These are phyloP conservation scores for Mucuna pruriens DNA, from an alignment of 306 rosid genomes.

Conservation along the genomic window DNA sequence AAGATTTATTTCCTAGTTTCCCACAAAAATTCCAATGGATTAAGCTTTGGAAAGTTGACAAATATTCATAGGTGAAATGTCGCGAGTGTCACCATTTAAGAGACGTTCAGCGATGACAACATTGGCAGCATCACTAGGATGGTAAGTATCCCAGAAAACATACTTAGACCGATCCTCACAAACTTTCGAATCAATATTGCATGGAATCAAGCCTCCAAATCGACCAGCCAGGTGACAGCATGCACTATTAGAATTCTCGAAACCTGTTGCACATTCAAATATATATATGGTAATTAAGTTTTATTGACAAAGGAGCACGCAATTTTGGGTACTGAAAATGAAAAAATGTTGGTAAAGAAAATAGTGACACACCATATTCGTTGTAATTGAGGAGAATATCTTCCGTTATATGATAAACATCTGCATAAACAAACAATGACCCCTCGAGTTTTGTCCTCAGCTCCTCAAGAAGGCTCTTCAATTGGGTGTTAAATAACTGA, in stretches of 20 bases:
- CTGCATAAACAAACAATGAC: slow-evolving; percentile 67
- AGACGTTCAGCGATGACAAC: slow-evolving; percentile 54
- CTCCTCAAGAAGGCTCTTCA: slow-evolving; percentile 57
- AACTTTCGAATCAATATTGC: slow-evolving; percentile 55
- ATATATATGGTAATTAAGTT: too few species aligned
- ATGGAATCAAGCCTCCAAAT: slow-evolving; percentile 70
- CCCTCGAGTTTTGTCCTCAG: slow-evolving; percentile 45
- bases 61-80: slow-evolving; percentile 63
- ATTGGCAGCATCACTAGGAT: slow-evolving; percentile 73
- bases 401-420: slow-evolving; percentile 42
- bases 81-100: slow-evolving; percentile 50
- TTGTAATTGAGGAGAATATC: slow-evolving; percentile 25
- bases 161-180: slow-evolving; percentile 64
- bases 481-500: slow-evolving; percentile 52
- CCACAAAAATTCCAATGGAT: not conserved
- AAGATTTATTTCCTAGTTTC: not conserved
- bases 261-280: slow-evolving; percentile 48
- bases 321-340: not conserved
- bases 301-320: not conserved
- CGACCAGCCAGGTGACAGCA: slow-evolving; percentile 69
- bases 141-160: slow-evolving; percentile 76
- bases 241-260: slow-evolving; percentile 56
- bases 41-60: slow-evolving; percentile 48
- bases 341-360: too few species aligned
- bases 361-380: slow-evolving; percentile 38